Percentiles rank a stretch among this genome's conserved stretches.
phyloP scores from a whole-genome alignment of 495 filamentous ascomycete species.

The Sordaria brevicollis region DNA sequence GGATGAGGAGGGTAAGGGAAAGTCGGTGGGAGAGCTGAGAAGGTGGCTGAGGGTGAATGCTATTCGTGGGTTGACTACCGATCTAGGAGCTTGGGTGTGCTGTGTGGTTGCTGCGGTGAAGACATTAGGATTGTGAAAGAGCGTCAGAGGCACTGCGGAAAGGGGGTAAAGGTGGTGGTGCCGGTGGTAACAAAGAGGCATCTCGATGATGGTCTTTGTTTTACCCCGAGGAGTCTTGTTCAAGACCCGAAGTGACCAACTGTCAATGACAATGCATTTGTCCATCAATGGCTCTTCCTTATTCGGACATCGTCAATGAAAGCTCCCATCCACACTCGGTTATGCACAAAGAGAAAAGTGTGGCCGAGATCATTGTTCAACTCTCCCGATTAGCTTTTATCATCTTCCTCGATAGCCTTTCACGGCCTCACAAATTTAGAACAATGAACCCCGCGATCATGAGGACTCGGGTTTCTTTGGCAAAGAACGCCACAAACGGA shows the following conservation, averaged over 20 bases:
- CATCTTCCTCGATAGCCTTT: neutral
- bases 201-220: neutral
- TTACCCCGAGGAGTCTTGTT: neutral
- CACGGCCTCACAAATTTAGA: neutral
- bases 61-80: neutral
- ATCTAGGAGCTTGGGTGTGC: conserved; percentile 2
- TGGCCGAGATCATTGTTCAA: neutral
- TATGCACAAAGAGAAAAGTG: neutral
- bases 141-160: neutral
- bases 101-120: neutral
- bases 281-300: neutral
- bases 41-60: conserved; percentile 4
- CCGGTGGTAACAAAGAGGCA: neutral
- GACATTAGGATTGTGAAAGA: neutral
- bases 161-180: too few species aligned
- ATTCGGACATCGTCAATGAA: neutral
- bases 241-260: neutral
- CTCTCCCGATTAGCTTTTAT: neutral
- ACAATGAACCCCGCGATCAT: neutral
- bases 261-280: neutral
- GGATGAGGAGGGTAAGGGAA: neutral
- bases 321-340: neutral
- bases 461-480: neutral
- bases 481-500: neutral
- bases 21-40: neutral